These are phyloP conservation scores for Suillus plorans DNA, from an alignment of 768 basidiomycete genomes.

Conservation along the genomic window DNA sequence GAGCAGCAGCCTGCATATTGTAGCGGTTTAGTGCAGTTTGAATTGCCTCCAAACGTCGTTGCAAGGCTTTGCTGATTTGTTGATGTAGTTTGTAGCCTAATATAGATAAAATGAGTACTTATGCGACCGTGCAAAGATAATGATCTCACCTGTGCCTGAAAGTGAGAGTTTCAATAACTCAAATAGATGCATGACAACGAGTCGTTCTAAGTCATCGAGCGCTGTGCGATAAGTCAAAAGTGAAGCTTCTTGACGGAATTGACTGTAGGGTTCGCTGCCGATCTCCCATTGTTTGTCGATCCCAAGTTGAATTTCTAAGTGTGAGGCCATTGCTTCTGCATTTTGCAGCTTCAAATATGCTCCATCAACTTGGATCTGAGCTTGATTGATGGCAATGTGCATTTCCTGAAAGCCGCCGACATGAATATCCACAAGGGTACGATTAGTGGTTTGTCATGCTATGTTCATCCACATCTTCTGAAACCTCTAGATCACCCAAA, in stretches of 20 bases:
- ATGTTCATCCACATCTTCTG: neutral
- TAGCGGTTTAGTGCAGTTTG: slow-evolving; percentile 21
- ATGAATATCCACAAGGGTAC: neutral
- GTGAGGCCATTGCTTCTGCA: neutral
- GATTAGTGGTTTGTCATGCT: neutral
- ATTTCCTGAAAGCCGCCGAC: neutral
- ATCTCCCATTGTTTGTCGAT: slow-evolving; percentile 8
- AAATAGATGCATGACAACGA: too few relatives aligned
- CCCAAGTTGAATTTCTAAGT: neutral
- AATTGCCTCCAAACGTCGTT: slow-evolving; percentile 26
- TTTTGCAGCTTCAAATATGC: slow-evolving; percentile 4
- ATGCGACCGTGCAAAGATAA: neutral
- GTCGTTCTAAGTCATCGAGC: too few relatives aligned
- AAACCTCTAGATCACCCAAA: neutral
- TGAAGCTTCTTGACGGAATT: neutral
- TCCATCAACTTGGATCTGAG: neutral
- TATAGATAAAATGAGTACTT: neutral
- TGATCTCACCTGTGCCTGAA: neutral
- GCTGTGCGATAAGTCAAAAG: neutral
- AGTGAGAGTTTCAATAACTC: too few relatives aligned
- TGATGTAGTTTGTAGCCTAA: slow-evolving; percentile 31
- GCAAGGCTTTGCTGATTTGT: slow-evolving; percentile 31
- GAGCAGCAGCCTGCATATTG: too few relatives aligned
- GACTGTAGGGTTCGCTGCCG: neutral
- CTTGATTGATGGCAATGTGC: neutral